Percentiles rank a stretch among this genome's conserved stretches.
These are phyloP conservation scores for Rhynchosporium agropyri DNA, from an alignment of 2,329 filamentous ascomycete species.

Conservation along the genomic window DNA sequence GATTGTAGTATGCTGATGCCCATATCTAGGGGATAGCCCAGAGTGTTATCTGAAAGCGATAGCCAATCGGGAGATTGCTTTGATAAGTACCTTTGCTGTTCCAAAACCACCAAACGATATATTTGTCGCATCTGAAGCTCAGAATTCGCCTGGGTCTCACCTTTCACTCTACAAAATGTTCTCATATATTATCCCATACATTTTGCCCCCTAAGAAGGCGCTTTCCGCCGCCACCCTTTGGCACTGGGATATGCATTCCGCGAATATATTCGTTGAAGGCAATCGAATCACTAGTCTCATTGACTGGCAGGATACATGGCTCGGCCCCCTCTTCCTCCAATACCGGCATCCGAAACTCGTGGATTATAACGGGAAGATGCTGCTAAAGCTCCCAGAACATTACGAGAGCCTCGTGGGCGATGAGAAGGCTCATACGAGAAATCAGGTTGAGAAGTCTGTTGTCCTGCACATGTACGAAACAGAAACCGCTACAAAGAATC, in stretches of 20 bases:
- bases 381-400: conserved; percentile 38
- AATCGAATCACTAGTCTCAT: conserved; percentile 45
- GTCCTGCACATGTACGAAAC: conserved; percentile 40
- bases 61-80: conserved; percentile 43
- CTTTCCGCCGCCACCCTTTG: conserved; percentile 43
- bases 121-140: conserved; percentile 34
- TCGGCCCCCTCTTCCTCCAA: conserved; percentile 32
- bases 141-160: conserved; percentile 41
- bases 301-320: conserved; percentile 42
- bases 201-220: conserved; percentile 38
- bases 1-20: conserved; percentile 16
- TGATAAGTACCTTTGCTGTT: conserved; percentile 41
- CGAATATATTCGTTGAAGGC: conserved; percentile 46
- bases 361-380: conserved; percentile 39
- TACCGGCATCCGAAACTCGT: conserved; percentile 39
- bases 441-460: conserved; percentile 34
- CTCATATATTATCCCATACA: conserved; percentile 39
- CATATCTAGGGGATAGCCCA: conserved; percentile 41
- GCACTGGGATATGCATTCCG: conserved; percentile 46
- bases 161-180: conserved; percentile 43
- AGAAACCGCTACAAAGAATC: conserved; percentile 39
- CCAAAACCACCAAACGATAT: conserved; percentile 33
- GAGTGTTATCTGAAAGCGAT: conserved; percentile 42
- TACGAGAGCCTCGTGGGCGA: conserved; percentile 35
- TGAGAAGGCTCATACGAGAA: conserved; percentile 36